Conservation (phyloP, 108 stramenopile species). For the Nitzschia inconspicua region DNA sequence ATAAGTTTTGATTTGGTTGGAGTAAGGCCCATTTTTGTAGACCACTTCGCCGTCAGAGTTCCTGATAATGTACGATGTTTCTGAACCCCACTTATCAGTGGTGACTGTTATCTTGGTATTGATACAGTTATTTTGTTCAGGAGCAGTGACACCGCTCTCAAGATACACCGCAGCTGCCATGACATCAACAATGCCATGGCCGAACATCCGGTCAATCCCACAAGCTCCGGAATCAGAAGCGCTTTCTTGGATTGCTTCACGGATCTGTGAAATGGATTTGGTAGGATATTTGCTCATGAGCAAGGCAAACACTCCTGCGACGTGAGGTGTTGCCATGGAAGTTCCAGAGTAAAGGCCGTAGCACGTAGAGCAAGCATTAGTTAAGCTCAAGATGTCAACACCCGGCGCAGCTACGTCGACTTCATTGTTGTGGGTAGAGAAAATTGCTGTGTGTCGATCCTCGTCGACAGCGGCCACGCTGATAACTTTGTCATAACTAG, state of each 20-base stretch:
- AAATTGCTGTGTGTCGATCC: background rate
- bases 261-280: constrained; percentile 43
- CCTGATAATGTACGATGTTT: too few species aligned
- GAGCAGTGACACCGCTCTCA: too few species aligned
- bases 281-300: constrained; percentile 42
- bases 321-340: constrained; percentile 67
- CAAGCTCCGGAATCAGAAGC: too few species aligned
- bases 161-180: too few species aligned
- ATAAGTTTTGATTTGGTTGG: too few species aligned
- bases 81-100: too few species aligned
- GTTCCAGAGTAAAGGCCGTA: constrained; percentile 30
- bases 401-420: constrained; percentile 61
- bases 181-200: too few species aligned
- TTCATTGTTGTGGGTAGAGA: constrained; percentile 30
- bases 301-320: constrained; percentile 68
- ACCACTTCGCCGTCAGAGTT: too few species aligned
- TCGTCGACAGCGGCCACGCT: constrained; percentile 31
- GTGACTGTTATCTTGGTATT: too few species aligned
- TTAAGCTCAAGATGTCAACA: constrained; percentile 20
- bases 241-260: constrained; percentile 48
- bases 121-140: too few species aligned
- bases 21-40: too few species aligned
- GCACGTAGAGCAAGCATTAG: constrained; percentile 17
- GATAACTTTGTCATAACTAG: constrained; percentile 42
- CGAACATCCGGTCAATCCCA: too few species aligned